phyloP scores from a whole-genome alignment of 73 alveolate species.

The Paramecium sonneborni region DNA sequence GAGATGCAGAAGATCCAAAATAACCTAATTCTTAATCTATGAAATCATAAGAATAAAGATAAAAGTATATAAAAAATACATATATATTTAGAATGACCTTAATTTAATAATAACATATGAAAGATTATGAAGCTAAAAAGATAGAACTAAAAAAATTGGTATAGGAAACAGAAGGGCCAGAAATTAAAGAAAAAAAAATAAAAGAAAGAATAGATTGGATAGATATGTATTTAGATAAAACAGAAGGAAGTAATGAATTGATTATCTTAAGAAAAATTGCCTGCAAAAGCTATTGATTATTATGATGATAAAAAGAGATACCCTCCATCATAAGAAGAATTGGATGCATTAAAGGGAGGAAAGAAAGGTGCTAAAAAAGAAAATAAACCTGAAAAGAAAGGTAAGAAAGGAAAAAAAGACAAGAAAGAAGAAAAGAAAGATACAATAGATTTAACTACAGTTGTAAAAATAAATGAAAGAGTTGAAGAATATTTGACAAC shows the following conservation, averaged over 20 bases:
- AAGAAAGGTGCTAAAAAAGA: conserved; percentile 81
- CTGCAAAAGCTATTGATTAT: conserved; percentile 7
- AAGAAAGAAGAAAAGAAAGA: conserved; percentile 67
- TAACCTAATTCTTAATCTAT: conserved; percentile 66
- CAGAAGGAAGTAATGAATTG: conserved; percentile 44
- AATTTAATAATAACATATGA: conserved; percentile 57
- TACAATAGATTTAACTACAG: background rate
- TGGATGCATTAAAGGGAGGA: conserved; percentile 78
- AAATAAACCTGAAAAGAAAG: conserved; percentile 75
- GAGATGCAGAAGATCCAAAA: conserved; percentile 71
- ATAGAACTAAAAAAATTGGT: conserved; percentile 78
- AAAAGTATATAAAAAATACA: conserved; percentile 28
- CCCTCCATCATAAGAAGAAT: conserved; percentile 70
- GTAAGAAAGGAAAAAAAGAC: conserved; percentile 77
- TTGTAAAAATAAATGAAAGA: conserved; percentile 28
- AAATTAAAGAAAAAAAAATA: conserved; percentile 78
- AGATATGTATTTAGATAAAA: conserved; percentile 70
- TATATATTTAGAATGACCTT: conserved; percentile 14
- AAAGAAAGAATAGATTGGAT: conserved; percentile 87
- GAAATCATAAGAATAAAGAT: conserved; percentile 70
- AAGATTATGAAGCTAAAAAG: conserved; percentile 72
- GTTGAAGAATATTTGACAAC: conserved; percentile 74
- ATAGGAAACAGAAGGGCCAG: conserved; percentile 86
- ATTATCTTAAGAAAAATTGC: background rate
- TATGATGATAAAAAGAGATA: conserved; percentile 29